Conservation (phyloP, 169 alveolate genomes). For the Plasmodium coatneyi region DNA sequence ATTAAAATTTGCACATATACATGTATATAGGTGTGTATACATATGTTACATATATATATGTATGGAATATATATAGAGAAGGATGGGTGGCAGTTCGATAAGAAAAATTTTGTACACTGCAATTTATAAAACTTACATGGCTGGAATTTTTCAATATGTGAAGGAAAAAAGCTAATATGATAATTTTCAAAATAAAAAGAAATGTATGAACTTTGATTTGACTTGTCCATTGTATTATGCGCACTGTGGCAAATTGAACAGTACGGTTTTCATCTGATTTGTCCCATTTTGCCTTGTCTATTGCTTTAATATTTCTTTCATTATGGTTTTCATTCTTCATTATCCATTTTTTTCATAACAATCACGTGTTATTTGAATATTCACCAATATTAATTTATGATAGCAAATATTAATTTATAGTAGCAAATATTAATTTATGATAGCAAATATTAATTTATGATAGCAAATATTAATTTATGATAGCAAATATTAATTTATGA, state of each 20-base stretch:
- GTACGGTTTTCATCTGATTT: neutral
- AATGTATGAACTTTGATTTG: neutral
- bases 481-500: too few relatives aligned
- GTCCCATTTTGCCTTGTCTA: neutral
- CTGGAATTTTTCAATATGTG: neutral
- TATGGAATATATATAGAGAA: too few relatives aligned
- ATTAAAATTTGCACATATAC: neutral
- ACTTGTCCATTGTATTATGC: neutral
- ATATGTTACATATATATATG: neutral
- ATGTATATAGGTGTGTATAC: too few relatives aligned
- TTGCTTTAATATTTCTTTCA: neutral
- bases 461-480: too few relatives aligned
- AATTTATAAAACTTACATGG: constrained; percentile 1
- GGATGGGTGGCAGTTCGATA: neutral
- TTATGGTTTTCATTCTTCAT: neutral
- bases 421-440: too few relatives aligned
- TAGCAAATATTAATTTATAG: too few relatives aligned
- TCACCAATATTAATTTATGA: too few relatives aligned
- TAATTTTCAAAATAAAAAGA: neutral
- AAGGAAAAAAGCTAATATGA: neutral
- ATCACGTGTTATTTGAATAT: neutral
- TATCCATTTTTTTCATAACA: neutral
- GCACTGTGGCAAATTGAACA: neutral
- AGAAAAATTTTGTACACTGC: neutral
- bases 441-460: too few relatives aligned